phyloP scores from a whole-genome alignment of 768 basidiomycete species.

The Mycena alexandri region DNA sequence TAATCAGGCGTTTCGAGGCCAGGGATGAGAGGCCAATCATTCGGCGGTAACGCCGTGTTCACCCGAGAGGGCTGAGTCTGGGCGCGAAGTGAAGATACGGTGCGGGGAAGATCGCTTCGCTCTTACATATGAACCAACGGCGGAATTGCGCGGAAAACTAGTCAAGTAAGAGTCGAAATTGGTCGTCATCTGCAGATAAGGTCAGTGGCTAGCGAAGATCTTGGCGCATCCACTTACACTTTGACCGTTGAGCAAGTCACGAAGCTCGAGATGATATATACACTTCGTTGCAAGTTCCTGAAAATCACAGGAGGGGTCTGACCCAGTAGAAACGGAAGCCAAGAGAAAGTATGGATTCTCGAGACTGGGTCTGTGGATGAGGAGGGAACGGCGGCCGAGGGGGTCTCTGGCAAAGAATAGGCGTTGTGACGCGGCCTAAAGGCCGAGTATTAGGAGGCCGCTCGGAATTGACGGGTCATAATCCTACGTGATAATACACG shows the following conservation, averaged over 20 bases:
- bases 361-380: slow-evolving; percentile 71
- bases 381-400: slow-evolving; percentile 86
- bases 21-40: slow-evolving; percentile 50
- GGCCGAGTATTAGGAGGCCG: slow-evolving; percentile 4
- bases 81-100: slow-evolving; percentile 4
- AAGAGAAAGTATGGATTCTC: slow-evolving; percentile 68
- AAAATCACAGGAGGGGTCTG: slow-evolving; percentile 59
- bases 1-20: slow-evolving; percentile 59
- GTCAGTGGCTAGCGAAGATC: background rate
- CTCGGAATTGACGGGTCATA: slow-evolving; percentile 47
- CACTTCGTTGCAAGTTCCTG: slow-evolving; percentile 72
- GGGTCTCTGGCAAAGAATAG: slow-evolving; percentile 88
- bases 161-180: slow-evolving; percentile 32
- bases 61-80: slow-evolving; percentile 63
- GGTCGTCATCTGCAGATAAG: slow-evolving; percentile 26
- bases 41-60: slow-evolving; percentile 62
- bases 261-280: slow-evolving; percentile 68
- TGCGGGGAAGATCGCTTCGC: background rate
- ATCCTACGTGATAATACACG: slow-evolving; percentile 78
- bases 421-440: slow-evolving; percentile 56
- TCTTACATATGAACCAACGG: slow-evolving; percentile 26
- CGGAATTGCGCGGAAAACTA: slow-evolving; percentile 24
- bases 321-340: slow-evolving; percentile 73
- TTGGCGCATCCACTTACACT: slow-evolving; percentile 30
- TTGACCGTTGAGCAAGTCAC: slow-evolving; percentile 21